Evolutionary conservation across 352 stramenopile species (phyloP), one percentile per base, ranked within the genome.

Genomic region (Globisporangium echinulatum): DNA sequence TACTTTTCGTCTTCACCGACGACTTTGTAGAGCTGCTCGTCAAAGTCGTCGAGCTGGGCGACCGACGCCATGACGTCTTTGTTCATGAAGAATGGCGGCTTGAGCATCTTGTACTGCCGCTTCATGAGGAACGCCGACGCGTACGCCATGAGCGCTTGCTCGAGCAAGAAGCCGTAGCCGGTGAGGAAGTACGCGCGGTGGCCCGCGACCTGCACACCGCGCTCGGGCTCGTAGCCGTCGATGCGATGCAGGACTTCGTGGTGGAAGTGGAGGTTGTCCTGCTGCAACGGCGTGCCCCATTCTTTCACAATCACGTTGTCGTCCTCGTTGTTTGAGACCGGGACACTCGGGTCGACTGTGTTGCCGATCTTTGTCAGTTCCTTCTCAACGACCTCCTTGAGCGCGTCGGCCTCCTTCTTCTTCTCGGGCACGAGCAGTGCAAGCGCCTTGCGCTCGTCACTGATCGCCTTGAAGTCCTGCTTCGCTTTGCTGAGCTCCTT

Each of bases 21-120:
- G 58, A 99, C 97, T 79, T 99, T 99, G 88, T 99, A 99, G 8
- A 99, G 78, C 71, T 99, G 96, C 75, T 99, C 97, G 74, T 99
- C 97, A 75, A 99, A 99, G 69, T 99, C 96, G 61, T 99, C 96
- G 46, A 99, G 85, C 75, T 99, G 97, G 37, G 97, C 97, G 51
- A 99, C 98, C 14, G 87, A 88, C 52, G 92, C 87, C 97, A 99
- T 99, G 38, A 92, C 72, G 17, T 99, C 96, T 88, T 99, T 99
- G 75, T 99, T 99, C 96, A 99, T 99, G 67, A 99, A 98, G 79
- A 97, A 99, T 51, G 97, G 97, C 36, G 97, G 97, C 85, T 99
- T 98, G 37, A 99, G 71, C 61, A 99, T 93, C 66, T 98, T 98
- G 81, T 99, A 99, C 55, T 96, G 85, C 36, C 87, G 81, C 64